Evolutionary conservation across 371 early-diverging fungal species (phyloP).

Genomic region (Agmasoma carcini): DNA sequence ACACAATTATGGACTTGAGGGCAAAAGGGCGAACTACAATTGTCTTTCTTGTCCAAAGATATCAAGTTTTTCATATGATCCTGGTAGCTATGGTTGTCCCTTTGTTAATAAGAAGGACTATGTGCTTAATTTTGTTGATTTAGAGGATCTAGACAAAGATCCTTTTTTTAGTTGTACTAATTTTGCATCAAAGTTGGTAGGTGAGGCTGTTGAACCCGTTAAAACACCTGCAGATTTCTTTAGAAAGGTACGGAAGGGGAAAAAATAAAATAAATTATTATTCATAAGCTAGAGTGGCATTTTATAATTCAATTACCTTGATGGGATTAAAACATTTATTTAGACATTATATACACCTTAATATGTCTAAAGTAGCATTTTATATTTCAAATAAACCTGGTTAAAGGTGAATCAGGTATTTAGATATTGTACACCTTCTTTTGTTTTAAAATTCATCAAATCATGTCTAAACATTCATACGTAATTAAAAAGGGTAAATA

Average conservation of each 20-base stretch:
- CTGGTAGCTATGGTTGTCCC: slow-evolving; percentile 25
- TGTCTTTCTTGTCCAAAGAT: slow-evolving; percentile 78
- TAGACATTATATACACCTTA: too few relatives aligned
- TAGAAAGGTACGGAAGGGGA: not conserved
- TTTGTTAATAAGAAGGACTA: slow-evolving; percentile 28
- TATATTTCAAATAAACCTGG: too few relatives aligned
- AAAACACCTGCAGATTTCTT: slow-evolving; percentile 22
- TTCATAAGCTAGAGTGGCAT: too few relatives aligned
- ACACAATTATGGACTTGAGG: slow-evolving; percentile 91
- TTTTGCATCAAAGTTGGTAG: not conserved
- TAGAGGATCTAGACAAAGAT: slow-evolving; percentile 9
- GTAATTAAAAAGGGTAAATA: too few relatives aligned
- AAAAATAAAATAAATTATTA: too few relatives aligned
- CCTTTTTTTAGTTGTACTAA: not conserved
- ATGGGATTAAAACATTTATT: too few relatives aligned
- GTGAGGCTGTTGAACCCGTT: not conserved
- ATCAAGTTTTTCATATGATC: slow-evolving; percentile 58
- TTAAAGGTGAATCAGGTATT: too few relatives aligned
- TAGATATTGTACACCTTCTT: too few relatives aligned
- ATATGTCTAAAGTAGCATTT: too few relatives aligned
- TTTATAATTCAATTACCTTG: too few relatives aligned
- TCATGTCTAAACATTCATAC: too few relatives aligned
- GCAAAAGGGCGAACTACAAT: slow-evolving; percentile 71
- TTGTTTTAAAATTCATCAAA: too few relatives aligned
- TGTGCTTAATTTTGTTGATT: slow-evolving; percentile 10